Evolutionary conservation across 192 early-diverging fungal species (phyloP).

Genomic region (Linnemannia elongata): DNA sequence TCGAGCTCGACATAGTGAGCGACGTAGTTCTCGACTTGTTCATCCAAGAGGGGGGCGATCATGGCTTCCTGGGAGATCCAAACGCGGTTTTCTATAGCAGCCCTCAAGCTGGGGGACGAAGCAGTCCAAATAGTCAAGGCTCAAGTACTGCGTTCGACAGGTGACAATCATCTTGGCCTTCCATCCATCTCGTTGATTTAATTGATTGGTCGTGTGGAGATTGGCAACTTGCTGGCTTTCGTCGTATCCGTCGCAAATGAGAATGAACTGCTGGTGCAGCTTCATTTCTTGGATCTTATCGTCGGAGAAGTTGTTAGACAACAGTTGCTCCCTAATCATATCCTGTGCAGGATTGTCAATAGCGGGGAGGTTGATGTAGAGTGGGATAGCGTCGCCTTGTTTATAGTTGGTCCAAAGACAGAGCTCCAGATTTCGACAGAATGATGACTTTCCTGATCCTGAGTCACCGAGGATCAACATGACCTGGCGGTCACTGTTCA

Average conservation of each 20-base stretch:
- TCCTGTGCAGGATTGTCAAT: not conserved
- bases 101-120: not conserved
- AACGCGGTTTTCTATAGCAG: too few relatives aligned
- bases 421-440: not conserved
- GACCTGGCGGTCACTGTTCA: not conserved
- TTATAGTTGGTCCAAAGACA: not conserved
- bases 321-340: not conserved
- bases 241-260: slow-evolving; percentile 14
- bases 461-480: slow-evolving; percentile 12
- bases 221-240: not conserved
- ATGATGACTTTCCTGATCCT: not conserved
- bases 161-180: not conserved
- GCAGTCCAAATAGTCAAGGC: not conserved
- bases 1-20: not conserved
- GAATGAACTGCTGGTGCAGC: not conserved
- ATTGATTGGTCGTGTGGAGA: not conserved
- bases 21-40: slow-evolving; percentile 1
- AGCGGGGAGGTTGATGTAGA: not conserved
- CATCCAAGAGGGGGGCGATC: not conserved
- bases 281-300: not conserved
- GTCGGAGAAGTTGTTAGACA: not conserved
- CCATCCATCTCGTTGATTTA: not conserved
- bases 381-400: not conserved
- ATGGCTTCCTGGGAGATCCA: not conserved
- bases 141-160: slow-evolving; percentile 5